phyloP scores from a whole-genome alignment of 1,284 basidiomycete genomes.

The Cryptococcus sp. region DNA sequence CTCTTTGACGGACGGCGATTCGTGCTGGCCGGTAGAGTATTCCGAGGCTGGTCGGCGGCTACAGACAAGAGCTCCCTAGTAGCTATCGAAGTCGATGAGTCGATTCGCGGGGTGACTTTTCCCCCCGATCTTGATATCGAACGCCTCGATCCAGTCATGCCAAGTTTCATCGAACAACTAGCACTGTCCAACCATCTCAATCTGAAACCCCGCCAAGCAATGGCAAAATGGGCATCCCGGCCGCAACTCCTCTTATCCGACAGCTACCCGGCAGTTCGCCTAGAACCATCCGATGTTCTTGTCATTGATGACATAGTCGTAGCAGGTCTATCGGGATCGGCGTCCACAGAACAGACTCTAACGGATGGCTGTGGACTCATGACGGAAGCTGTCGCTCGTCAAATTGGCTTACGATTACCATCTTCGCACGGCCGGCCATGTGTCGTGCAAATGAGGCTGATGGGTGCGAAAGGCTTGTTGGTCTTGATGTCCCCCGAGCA shows the following conservation, averaged over 20 bases:
- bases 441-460: conserved; percentile 34
- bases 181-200: conserved; percentile 26
- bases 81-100: conserved; percentile 23
- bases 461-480: conserved; percentile 38
- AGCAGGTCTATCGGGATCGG: neutral
- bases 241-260: conserved; percentile 35
- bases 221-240: conserved; percentile 42
- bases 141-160: conserved; percentile 8
- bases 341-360: conserved; percentile 21
- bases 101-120: neutral
- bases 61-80: conserved; percentile 25
- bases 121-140: neutral
- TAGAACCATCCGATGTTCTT: conserved; percentile 9
- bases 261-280: conserved; percentile 20
- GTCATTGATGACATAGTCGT: conserved; percentile 26
- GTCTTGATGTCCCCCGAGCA: conserved; percentile 28
- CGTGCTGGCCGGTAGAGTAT: conserved; percentile 29
- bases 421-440: conserved; percentile 16
- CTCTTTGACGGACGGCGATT: conserved; percentile 27
- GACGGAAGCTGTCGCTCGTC: conserved; percentile 30
- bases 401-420: conserved; percentile 15
- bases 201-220: conserved; percentile 30
- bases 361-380: conserved; percentile 43
- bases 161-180: conserved; percentile 14
- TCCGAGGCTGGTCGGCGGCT: conserved; percentile 25